Percentiles rank a stretch among this genome's conserved stretches.
These are phyloP conservation scores for Pythium brachiatum DNA, from an alignment of 352 stramenopile genomes.

Conservation along the genomic window DNA sequence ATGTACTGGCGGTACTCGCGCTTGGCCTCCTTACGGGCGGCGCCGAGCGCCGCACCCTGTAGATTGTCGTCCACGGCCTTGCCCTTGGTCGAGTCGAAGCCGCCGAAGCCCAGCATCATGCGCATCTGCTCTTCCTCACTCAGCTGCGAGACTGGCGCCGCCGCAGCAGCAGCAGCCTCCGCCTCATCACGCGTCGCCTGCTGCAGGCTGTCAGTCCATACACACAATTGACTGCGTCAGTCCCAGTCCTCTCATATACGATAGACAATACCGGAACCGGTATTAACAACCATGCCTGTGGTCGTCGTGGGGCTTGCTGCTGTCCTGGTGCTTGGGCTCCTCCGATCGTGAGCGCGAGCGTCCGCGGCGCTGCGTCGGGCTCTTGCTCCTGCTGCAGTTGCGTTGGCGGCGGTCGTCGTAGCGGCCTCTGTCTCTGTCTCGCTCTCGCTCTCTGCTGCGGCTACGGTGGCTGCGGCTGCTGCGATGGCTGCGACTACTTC, in stretches of 20 bases:
- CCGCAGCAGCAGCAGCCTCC: neutral
- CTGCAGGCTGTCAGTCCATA: too few species aligned
- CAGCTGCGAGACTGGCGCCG: constrained; percentile 30
- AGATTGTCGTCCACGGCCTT: constrained; percentile 93
- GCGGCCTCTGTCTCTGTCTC: neutral
- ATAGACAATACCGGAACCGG: too few species aligned
- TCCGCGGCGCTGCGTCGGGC: neutral
- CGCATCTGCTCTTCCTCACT: constrained; percentile 86
- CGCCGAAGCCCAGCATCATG: constrained; percentile 82
- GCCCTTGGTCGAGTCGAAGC: constrained; percentile 94
- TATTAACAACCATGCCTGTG: neutral
- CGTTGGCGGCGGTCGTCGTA: neutral
- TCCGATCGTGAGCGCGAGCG: constrained; percentile 18
- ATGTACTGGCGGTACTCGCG: constrained; percentile 97
- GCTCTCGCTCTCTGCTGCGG: neutral
- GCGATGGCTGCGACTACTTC: constrained; percentile 10
- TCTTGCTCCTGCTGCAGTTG: neutral
- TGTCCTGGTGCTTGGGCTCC: neutral
- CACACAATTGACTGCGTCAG: too few species aligned
- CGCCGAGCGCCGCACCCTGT: constrained; percentile 71
- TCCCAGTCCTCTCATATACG: too few species aligned
- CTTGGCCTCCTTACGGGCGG: constrained; percentile 87
- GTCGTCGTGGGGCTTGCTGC: neutral
- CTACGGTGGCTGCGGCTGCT: neutral
- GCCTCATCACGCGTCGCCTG: too few species aligned